phyloP scores from a whole-genome alignment of 345 rosid species.

The Arabidopsis suecica region DNA sequence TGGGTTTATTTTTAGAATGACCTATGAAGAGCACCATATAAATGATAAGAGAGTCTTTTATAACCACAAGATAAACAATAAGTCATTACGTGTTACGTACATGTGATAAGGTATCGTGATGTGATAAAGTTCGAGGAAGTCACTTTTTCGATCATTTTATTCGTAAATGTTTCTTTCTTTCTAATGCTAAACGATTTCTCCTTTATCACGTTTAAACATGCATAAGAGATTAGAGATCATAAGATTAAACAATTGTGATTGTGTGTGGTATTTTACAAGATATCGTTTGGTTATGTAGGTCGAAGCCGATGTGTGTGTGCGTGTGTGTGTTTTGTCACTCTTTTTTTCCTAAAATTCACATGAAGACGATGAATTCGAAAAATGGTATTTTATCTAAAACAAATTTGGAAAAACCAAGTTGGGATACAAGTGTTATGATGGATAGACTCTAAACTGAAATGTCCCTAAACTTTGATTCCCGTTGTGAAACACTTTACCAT shows the following conservation, averaged over 20 bases:
- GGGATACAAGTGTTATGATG: conserved; percentile 8
- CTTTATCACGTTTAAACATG: not conserved
- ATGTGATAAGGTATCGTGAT: conserved; percentile 14
- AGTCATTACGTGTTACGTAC: not conserved
- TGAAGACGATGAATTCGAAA: too few species aligned
- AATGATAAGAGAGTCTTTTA: not conserved
- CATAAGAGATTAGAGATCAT: not conserved
- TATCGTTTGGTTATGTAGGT: not conserved
- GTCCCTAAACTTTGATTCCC: conserved; percentile 17
- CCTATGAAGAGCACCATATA: conserved; percentile 25
- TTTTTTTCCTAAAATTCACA: not conserved
- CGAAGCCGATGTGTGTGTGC: not conserved
- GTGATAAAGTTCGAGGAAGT: not conserved
- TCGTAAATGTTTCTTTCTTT: not conserved
- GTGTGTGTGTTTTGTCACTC: not conserved
- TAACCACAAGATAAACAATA: conserved; percentile 34
- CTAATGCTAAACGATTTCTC: not conserved
- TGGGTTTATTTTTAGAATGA: conserved; percentile 22
- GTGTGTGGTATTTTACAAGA: not conserved
- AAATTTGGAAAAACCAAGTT: not conserved
- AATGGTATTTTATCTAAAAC: not conserved
- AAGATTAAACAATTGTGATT: not conserved
- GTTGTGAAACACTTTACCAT: conserved; percentile 20
- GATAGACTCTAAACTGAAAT: conserved; percentile 17
- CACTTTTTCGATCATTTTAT: not conserved